A percentile compares a stretch with the other conserved stretches of the same genome.
phyloP scores from a whole-genome alignment of 306 rosid species.

The Quercus aquifolioides region DNA sequence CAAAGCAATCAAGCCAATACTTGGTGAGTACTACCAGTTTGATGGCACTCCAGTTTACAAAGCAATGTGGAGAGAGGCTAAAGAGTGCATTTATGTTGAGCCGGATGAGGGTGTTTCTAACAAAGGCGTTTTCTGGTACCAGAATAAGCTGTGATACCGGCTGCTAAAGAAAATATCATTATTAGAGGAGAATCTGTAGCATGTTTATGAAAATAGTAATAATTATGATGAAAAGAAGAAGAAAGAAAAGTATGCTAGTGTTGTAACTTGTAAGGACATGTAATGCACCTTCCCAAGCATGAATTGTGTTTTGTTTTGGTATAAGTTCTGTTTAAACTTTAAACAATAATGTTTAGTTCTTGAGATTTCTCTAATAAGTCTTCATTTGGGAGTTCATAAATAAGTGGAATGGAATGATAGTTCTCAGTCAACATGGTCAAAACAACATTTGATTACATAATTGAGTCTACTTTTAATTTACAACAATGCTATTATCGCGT shows the following conservation, averaged over 20 bases:
- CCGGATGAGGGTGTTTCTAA: constrained; percentile 36
- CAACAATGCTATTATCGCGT: no score
- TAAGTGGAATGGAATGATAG: no score
- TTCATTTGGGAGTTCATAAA: no score
- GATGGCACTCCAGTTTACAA: constrained; percentile 62
- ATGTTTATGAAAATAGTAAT: neutral
- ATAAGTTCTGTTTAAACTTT: neutral
- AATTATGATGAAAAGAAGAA: neutral
- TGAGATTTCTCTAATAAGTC: no score
- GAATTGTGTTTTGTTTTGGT: neutral
- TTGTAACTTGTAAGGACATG: neutral
- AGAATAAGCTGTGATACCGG: constrained; percentile 40
- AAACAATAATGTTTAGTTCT: neutral
- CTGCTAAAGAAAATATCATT: neutral
- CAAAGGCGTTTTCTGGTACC: constrained; percentile 74
- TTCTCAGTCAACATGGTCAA: no score
- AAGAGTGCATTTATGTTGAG: constrained; percentile 71
- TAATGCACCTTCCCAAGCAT: neutral
- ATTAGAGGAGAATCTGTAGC: neutral
- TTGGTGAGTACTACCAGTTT: constrained; percentile 50
- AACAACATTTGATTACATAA: no score
- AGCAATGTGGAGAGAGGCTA: constrained; percentile 87
- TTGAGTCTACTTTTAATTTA: no score
- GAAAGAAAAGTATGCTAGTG: neutral
- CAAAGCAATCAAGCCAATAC: constrained; percentile 44